Evolutionary conservation across 2,329 filamentous ascomycete genomes (phyloP).

Genomic region (Penicillium sp.): DNA sequence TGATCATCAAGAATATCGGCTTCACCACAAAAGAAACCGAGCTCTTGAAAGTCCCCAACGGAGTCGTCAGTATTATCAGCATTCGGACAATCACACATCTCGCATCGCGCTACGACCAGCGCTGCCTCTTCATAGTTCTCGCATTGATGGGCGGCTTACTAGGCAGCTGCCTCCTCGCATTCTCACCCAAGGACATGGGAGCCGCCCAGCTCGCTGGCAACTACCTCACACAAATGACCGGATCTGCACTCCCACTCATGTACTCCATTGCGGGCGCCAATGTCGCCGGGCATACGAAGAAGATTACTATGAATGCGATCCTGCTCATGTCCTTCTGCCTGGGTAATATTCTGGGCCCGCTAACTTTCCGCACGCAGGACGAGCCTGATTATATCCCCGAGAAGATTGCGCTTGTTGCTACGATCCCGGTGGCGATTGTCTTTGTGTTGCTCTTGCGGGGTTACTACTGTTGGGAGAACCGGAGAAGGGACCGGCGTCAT

Average conservation of each 20-base stretch:
- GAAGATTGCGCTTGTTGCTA: conserved; percentile 48
- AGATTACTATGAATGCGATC: conserved; percentile 56
- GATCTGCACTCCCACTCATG: conserved; percentile 48
- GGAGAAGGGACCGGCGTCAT: conserved; percentile 31
- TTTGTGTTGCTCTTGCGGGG: conserved; percentile 31
- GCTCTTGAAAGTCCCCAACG: conserved; percentile 52
- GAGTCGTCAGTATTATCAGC: conserved; percentile 48
- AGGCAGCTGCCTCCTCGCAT: conserved; percentile 52
- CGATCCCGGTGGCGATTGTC: conserved; percentile 38
- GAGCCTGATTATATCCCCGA: conserved; percentile 51
- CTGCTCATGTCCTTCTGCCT: conserved; percentile 51
- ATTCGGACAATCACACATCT: conserved; percentile 46
- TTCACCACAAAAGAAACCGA: conserved; percentile 52
- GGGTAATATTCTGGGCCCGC: conserved; percentile 54
- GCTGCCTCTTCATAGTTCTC: conserved; percentile 48
- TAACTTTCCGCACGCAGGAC: conserved; percentile 52
- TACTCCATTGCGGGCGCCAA: conserved; percentile 53
- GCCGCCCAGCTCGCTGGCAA: conserved; percentile 48
- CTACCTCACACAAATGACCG: conserved; percentile 50
- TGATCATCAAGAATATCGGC: conserved; percentile 51
- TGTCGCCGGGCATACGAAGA: conserved; percentile 57
- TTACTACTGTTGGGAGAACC: conserved; percentile 43
- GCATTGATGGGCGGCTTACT: conserved; percentile 51
- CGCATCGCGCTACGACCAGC: conserved; percentile 47
- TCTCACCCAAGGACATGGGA: conserved; percentile 43